Percentiles rank a stretch among this genome's conserved stretches.
Evolutionary conservation across 2,329 filamentous ascomycete species (phyloP).

Genomic region (Metarhizium robertsii): DNA sequence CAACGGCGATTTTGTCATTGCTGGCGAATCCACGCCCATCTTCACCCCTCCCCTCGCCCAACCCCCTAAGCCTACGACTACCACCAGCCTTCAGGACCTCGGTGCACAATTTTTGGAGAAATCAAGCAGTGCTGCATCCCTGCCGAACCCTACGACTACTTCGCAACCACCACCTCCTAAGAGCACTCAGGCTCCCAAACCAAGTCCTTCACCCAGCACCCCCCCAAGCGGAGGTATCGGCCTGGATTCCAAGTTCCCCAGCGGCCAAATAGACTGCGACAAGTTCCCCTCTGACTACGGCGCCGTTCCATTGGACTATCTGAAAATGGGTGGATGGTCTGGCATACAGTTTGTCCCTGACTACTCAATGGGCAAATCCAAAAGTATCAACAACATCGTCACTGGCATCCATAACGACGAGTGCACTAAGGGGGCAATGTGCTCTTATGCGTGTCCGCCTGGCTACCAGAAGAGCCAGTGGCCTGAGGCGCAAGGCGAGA

Average conservation of each 20-base stretch:
- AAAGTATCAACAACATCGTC: slow-evolving; percentile 37
- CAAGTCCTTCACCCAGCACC: slow-evolving; percentile 7
- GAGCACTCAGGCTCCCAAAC: slow-evolving; percentile 12
- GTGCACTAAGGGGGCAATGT: slow-evolving; percentile 60
- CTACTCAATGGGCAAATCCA: slow-evolving; percentile 31
- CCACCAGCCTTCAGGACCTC: background rate
- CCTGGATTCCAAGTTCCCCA: slow-evolving; percentile 61
- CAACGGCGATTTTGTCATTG: slow-evolving; percentile 59
- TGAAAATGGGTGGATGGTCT: slow-evolving; percentile 65
- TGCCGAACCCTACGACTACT: slow-evolving; percentile 5
- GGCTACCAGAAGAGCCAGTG: slow-evolving; percentile 93
- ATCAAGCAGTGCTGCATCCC: slow-evolving; percentile 1
- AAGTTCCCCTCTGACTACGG: slow-evolving; percentile 76
- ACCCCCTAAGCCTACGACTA: slow-evolving; percentile 20
- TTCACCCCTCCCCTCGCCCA: slow-evolving; percentile 21
- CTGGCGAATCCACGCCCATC: slow-evolving; percentile 48
- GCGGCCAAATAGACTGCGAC: slow-evolving; percentile 60
- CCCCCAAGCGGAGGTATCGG: slow-evolving; percentile 33
- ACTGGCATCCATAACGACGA: slow-evolving; percentile 54
- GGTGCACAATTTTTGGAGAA: slow-evolving; percentile 7
- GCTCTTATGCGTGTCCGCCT: slow-evolving; percentile 86
- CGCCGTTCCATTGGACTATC: slow-evolving; percentile 59
- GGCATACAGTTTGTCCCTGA: slow-evolving; percentile 61
- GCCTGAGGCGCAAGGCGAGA: slow-evolving; percentile 67
- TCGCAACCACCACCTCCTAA: slow-evolving; percentile 11